Evolutionary conservation across 495 filamentous ascomycete genomes (phyloP).

Genomic region (Daldinia vernicosa): DNA sequence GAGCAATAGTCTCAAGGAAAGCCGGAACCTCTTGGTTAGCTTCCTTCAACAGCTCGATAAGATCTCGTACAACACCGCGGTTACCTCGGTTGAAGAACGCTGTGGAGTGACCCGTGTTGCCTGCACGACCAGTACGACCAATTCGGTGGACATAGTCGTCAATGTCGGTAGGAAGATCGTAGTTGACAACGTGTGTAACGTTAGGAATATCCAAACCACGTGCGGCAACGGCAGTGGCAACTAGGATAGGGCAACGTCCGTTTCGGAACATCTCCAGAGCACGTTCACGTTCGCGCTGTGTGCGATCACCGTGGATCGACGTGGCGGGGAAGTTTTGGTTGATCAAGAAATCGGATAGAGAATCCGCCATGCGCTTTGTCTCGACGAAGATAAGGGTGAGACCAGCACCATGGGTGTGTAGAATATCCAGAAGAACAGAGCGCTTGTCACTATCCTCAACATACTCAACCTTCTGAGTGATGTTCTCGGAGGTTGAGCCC

Average conservation of each 20-base stretch:
- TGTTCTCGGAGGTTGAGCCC: conserved; percentile 99
- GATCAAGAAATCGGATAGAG: conserved; percentile 95
- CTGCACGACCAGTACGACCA: conserved; percentile 99
- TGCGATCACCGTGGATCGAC: conserved; percentile 97
- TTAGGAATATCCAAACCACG: conserved; percentile 97
- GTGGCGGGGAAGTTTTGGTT: conserved; percentile 99
- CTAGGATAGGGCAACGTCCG: conserved; percentile 91
- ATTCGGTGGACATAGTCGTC: conserved; percentile 99
- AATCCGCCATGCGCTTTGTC: conserved; percentile 99
- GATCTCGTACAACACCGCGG: conserved; percentile 93
- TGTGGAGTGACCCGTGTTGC: conserved; percentile 97
- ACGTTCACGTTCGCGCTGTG: conserved; percentile 98
- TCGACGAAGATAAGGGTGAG: conserved; percentile 98
- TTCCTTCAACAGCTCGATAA: conserved; percentile 96
- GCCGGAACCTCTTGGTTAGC: conserved; percentile 94
- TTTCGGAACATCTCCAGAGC: conserved; percentile 97
- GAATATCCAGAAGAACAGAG: conserved; percentile 94
- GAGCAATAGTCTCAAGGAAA: conserved; percentile 96
- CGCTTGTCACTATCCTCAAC: conserved; percentile 98
- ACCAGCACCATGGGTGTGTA: conserved; percentile 91
- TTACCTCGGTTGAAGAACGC: conserved; percentile 99
- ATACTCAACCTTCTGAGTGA: conserved; percentile 98
- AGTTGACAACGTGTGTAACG: conserved; percentile 98
- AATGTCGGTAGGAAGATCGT: conserved; percentile 97
- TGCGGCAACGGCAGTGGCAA: conserved; percentile 96